phyloP scores from a whole-genome alignment of 352 stramenopile species.

The Phytophthora uliginosa region DNA sequence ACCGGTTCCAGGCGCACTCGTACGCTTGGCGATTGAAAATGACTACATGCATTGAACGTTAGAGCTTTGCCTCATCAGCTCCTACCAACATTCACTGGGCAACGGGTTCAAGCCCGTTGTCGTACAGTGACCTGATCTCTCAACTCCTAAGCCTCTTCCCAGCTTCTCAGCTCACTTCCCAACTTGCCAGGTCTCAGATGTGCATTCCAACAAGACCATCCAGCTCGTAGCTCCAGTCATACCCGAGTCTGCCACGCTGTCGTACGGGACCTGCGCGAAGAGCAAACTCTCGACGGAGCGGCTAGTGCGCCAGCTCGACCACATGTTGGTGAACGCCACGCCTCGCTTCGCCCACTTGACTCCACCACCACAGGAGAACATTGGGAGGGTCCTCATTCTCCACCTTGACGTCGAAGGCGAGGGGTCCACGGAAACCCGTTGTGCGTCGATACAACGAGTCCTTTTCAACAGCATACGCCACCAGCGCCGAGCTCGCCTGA shows the following conservation, averaged over 20 bases:
- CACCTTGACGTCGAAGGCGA: slow-evolving; percentile 54
- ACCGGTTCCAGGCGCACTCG: too few species aligned
- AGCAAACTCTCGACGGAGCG: slow-evolving; percentile 57
- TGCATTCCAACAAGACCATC: too few species aligned
- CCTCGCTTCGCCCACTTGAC: slow-evolving; percentile 58
- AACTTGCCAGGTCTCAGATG: too few species aligned
- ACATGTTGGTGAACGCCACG: slow-evolving; percentile 61
- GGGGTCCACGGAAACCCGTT: slow-evolving; percentile 46
- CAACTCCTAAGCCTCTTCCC: too few species aligned
- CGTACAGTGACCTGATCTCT: too few species aligned
- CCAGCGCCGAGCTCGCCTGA: slow-evolving; percentile 21
- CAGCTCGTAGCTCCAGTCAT: slow-evolving; percentile 39
- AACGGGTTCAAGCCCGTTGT: too few species aligned
- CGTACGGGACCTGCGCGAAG: slow-evolving; percentile 55
- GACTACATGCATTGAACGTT: too few species aligned
- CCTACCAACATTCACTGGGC: too few species aligned
- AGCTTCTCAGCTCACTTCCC: too few species aligned
- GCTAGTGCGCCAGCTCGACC: slow-evolving; percentile 65
- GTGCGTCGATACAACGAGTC: slow-evolving; percentile 50
- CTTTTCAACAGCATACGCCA: slow-evolving; percentile 42
- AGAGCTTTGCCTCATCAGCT: too few species aligned
- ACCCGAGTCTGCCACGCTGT: slow-evolving; percentile 38
- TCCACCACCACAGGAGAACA: slow-evolving; percentile 60
- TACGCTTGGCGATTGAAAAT: too few species aligned
- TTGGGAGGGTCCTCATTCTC: slow-evolving; percentile 45